phyloP scores from a whole-genome alignment of 192 early-diverging fungal genomes.

The Coemansia sp. region DNA sequence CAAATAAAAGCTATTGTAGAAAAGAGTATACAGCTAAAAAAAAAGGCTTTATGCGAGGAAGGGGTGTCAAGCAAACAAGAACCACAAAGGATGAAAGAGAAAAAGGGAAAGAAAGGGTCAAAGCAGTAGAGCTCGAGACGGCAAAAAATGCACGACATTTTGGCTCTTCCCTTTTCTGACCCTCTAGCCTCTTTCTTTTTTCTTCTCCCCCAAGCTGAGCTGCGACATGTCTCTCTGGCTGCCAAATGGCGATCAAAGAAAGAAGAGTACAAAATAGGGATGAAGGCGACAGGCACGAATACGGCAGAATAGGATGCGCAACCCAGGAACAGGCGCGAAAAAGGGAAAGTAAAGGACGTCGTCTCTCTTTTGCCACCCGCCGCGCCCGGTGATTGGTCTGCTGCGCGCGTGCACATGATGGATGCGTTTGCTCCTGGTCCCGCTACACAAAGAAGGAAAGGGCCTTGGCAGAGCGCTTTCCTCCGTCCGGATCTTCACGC shows the following conservation, averaged over 20 bases:
- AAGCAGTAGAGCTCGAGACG: not conserved
- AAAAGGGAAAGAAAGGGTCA: constrained; percentile 7
- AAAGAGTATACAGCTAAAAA: not conserved
- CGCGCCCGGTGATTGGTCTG: not conserved
- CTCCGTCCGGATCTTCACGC: no score
- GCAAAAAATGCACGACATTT: not conserved
- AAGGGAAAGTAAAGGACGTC: no score
- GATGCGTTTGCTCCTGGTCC: not conserved
- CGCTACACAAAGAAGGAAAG: no score
- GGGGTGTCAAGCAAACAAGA: constrained; percentile 2
- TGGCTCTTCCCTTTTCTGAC: not conserved
- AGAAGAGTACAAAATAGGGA: no score
- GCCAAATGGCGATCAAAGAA: no score
- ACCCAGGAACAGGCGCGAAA: no score
- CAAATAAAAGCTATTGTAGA: not conserved
- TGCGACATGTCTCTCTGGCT: no score
- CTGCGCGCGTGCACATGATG: not conserved
- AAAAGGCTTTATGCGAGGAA: not conserved
- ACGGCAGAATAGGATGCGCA: no score
- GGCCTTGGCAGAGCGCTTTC: no score
- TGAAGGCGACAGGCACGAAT: no score
- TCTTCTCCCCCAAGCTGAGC: no score
- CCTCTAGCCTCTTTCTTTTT: no score
- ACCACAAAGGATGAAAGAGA: constrained; percentile 4
- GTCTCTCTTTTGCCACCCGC: not conserved